A percentile compares a stretch with the other conserved stretches of the same genome.
These are phyloP conservation scores for Acacia concinna DNA, from an alignment of 331 rosid species.

Conservation along the genomic window DNA sequence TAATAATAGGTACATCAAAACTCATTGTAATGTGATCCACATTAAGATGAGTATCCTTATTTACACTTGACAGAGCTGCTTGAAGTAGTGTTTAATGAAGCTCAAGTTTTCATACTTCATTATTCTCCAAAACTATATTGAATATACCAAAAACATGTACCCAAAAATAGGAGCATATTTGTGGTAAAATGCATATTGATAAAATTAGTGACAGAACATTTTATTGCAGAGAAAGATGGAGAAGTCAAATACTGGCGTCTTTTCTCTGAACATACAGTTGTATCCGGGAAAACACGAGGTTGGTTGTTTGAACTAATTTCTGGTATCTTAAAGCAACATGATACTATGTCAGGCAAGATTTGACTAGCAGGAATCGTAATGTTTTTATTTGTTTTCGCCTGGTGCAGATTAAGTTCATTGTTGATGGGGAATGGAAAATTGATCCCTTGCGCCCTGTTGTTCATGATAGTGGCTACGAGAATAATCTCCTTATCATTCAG, in stretches of 20 bases:
- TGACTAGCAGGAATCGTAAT: background rate
- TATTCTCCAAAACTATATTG: background rate
- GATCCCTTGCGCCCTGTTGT: slow-evolving; percentile 83
- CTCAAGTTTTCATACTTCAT: background rate
- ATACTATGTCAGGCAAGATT: slow-evolving; percentile 7
- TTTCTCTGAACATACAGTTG: slow-evolving; percentile 64
- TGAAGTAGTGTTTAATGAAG: background rate
- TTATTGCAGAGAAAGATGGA: slow-evolving; percentile 51
- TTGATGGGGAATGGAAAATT: slow-evolving; percentile 86
- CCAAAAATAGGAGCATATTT: background rate
- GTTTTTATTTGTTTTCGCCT: background rate
- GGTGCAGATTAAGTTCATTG: slow-evolving; percentile 86
- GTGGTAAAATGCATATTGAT: background rate
- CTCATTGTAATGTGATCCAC: background rate
- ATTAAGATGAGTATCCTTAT: background rate
- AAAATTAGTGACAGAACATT: background rate
- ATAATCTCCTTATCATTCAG: slow-evolving; percentile 64
- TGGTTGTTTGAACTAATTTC: slow-evolving; percentile 17
- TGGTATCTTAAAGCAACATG: slow-evolving; percentile 5
- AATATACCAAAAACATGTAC: background rate
- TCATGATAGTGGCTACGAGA: slow-evolving; percentile 52
- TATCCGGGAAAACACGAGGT: slow-evolving; percentile 97
- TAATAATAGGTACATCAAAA: background rate
- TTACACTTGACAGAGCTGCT: slow-evolving; percentile 11
- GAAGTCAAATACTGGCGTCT: slow-evolving; percentile 59